Conservation (phyloP, 1,284 basidiomycete genomes). For the Moesziomyces sp. region DNA sequence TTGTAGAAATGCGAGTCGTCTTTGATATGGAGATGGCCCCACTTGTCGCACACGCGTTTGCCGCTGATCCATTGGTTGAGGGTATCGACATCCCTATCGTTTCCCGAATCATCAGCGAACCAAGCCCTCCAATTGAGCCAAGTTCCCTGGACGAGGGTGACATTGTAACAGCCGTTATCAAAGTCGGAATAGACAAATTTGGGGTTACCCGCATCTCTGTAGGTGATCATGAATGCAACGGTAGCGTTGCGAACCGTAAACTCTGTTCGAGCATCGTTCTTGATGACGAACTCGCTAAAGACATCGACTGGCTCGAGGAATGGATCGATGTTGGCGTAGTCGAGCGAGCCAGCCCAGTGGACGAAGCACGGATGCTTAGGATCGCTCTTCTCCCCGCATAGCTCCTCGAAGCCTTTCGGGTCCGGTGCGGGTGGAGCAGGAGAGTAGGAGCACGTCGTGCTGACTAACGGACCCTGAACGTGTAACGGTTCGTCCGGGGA, state of each 20-base stretch:
- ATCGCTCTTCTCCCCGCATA: too few species aligned
- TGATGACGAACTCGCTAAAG: too few species aligned
- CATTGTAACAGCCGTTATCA: constrained; percentile 5
- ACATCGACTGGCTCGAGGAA: too few species aligned
- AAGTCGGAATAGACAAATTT: constrained; percentile 6
- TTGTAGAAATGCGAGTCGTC: background rate
- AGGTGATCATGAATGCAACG: constrained; percentile 4
- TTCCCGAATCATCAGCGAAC: background rate
- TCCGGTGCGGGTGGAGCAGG: too few species aligned
- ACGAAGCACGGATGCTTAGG: too few species aligned
- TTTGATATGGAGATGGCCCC: constrained; percentile 9
- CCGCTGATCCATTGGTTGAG: background rate
- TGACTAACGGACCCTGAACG: too few species aligned
- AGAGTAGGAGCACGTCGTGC: too few species aligned
- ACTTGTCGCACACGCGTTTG: constrained; percentile 10
- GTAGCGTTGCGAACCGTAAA: constrained; percentile 1
- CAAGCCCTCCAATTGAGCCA: constrained; percentile 7
- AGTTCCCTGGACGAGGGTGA: background rate
- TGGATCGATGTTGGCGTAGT: too few species aligned
- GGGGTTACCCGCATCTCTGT: too few species aligned
- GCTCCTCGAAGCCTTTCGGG: too few species aligned
- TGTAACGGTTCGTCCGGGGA: too few species aligned
- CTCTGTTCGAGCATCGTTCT: background rate
- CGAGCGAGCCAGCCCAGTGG: too few species aligned
- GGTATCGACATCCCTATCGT: background rate